Evolutionary conservation across 2,329 filamentous ascomycete species (phyloP), one percentile per base, ranked within the genome.

Genomic region (Colletotrichum cuscutae): DNA sequence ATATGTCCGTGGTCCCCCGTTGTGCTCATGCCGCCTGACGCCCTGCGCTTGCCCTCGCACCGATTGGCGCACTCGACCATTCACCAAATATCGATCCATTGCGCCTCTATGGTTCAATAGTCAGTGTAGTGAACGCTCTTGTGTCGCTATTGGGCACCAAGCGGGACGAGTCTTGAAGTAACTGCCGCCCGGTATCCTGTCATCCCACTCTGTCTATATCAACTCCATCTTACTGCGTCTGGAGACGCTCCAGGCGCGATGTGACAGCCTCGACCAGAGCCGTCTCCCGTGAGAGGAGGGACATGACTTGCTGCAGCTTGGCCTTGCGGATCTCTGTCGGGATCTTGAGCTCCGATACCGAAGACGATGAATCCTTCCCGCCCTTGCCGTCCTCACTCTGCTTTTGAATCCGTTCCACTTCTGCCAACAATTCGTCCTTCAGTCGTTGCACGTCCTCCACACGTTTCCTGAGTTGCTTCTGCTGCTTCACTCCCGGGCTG

Each of bases 211-310:
- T 63, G 57, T 57, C 52, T 66, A 59, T 30, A 19, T 22, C 9
- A 35, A 61, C 4, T 30, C 24, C 68, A 32, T 46, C 42, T 53
- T 37, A 24, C 61, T 70, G 70, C 54, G 74, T 72, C 74, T 85
- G 83, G 66, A 94, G 82, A 74, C 86, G 88, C 79, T 92, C 89
- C 74, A 94, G 81, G 69, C 92, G 86, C 69, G 86, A 86, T 76
- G 88, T 90, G 26, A 93, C 88, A 26, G 90, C 92, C 76, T 94
- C 91, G 7, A 94, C 89, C 77, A 94, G 81, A 5, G 91, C 91
- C 59, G 89, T 89, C 82, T 94, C 92, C 32, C 92, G 84, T 70
- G 92, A 90, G 75, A 94, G 82, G 72, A 93, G 80, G 32, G 83
- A 82, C 81, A 90, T 90, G 26, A 94, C 90, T 79, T 93, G 88